Base-by-base conservation (phyloP, 2,329 filamentous ascomycete genomes). In the Thielaviopsis punctulata region DNA sequence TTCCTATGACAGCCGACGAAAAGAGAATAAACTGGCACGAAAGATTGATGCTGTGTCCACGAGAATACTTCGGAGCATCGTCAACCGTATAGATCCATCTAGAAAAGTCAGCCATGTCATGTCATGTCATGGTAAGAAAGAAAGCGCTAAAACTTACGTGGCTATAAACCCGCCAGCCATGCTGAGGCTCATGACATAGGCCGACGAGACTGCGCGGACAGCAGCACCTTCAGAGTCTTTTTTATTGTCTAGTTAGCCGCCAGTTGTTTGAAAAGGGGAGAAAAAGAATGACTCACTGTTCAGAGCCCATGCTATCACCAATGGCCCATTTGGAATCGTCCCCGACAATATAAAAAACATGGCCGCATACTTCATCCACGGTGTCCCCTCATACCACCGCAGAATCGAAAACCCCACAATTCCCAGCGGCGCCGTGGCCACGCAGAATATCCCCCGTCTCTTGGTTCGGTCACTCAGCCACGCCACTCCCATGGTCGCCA, bases 41-140 rank as follows among this genome's bases (percentile, higher is more conserved):
- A 45, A 79, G 65, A 58, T 79, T 79, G 67, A 79, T 79, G 4
- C 72, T 71, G 60, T 76, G 72, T 22, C 73, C 73, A 49, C 66
- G 69, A 27, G 62, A 65, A 57, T 72, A 76, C 44, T 66, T 61
- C 1, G 73, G 72, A 0, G 62, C 67, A 54, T 76, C 72, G 10
- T 57, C 58, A 1, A 63, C 62, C 3, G 71, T 62, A 58, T 79
- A 79, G 0, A 73, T 75, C 74, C 74, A 77, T 13, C 66, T 69
- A 10, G 30, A 24, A 21, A 41, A 49, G 56, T 58, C 1, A 22
- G 51, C 23, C 4, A 12, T 25, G 59, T 41, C 2, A 18, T 8
- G 12, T 39, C 9, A 8, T n/a, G 5, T 6, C 25, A 27, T 27
- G 25, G 10, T 10, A 27, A 27, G 6, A 27, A 5, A 27, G 25